These are phyloP conservation scores for Candida ponderosae DNA, from an alignment of 805 yeast genomes.

Conservation along the genomic window DNA sequence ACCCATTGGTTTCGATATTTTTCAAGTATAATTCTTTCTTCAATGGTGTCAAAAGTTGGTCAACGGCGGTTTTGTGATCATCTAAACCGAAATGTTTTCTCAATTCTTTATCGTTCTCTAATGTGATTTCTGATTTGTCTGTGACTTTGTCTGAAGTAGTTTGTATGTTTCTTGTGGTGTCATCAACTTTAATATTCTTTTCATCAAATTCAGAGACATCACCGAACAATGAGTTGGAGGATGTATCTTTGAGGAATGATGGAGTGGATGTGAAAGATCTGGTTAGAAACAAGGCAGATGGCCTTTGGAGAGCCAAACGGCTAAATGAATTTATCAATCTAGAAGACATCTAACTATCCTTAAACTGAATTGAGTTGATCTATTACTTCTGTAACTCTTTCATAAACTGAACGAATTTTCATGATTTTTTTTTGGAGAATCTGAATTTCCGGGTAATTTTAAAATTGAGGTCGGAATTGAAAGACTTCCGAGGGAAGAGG, in stretches of 20 bases:
- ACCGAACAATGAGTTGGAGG: slow-evolving; percentile 12
- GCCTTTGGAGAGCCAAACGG: too few species aligned
- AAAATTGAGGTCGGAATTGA: too few species aligned
- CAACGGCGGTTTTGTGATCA: slow-evolving; percentile 45
- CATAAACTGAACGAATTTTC: too few species aligned
- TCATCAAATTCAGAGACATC: slow-evolving; percentile 16
- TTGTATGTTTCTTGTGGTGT: slow-evolving; percentile 18
- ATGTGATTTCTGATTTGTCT: slow-evolving; percentile 20
- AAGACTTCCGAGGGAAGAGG: too few species aligned
- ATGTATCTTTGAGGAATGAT: not conserved
- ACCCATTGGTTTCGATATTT: slow-evolving; percentile 52
- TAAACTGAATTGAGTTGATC: too few species aligned
- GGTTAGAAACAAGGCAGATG: too few species aligned
- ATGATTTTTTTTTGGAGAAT: too few species aligned
- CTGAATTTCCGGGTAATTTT: too few species aligned
- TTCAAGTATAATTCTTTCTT: slow-evolving; percentile 56
- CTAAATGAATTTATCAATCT: not conserved
- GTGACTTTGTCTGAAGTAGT: slow-evolving; percentile 12
- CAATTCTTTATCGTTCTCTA: slow-evolving; percentile 26
- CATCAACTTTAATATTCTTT: slow-evolving; percentile 8
- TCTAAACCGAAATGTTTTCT: slow-evolving; percentile 44
- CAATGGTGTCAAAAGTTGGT: slow-evolving; percentile 56
- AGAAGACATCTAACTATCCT: too few species aligned
- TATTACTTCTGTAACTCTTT: too few species aligned
- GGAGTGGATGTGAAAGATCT: not conserved